Evolutionary conservation across 495 filamentous ascomycete genomes (phyloP).

Genomic region (Penicillium cataractarum): DNA sequence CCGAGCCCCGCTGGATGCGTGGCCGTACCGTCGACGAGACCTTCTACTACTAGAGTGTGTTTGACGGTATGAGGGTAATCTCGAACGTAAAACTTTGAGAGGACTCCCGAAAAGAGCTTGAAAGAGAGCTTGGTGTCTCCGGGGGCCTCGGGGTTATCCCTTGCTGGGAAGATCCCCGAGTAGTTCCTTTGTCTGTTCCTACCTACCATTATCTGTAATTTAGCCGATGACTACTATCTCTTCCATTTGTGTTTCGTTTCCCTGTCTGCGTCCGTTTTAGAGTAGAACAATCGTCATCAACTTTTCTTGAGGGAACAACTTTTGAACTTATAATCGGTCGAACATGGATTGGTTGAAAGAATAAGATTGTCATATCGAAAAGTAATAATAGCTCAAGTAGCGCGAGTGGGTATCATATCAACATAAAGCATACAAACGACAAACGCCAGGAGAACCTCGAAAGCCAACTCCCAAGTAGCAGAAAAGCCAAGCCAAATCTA

Average conservation of each 20-base stretch:
- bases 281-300: conserved; percentile 33
- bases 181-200: conserved; percentile 28
- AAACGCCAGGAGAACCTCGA: background rate
- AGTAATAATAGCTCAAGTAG: background rate
- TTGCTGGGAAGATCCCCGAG: conserved; percentile 7
- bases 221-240: conserved; percentile 37
- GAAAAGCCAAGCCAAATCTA: conserved; percentile 2
- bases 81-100: background rate
- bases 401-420: conserved; percentile 4
- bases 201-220: conserved; percentile 40
- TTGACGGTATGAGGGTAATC: conserved; percentile 1
- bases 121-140: conserved; percentile 15
- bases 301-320: background rate
- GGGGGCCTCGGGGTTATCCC: conserved; percentile 8
- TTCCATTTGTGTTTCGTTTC: conserved; percentile 25
- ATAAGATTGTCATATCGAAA: background rate
- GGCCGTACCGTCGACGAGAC: conserved; percentile 91
- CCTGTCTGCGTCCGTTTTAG: conserved; percentile 27
- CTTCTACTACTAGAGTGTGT: conserved; percentile 71
- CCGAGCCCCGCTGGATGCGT: conserved; percentile 88
- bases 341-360: background rate
- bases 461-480: background rate
- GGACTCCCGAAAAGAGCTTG: conserved; percentile 17
- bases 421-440: background rate
- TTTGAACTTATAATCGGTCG: background rate